Conservation (phyloP, 441 rosid genomes). For the Euphorbia celastroides region DNA sequence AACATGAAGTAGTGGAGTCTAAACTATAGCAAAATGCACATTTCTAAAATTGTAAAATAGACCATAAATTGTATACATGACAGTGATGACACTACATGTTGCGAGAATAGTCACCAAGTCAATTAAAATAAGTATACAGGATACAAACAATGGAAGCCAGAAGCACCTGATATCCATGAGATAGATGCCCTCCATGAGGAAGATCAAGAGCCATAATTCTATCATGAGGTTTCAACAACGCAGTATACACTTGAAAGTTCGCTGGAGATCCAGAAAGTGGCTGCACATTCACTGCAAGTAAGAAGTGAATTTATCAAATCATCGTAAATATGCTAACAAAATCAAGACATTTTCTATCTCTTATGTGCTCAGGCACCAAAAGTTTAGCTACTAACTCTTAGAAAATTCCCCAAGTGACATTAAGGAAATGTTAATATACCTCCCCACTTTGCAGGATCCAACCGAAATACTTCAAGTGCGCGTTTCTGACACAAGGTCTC, state of each 20-base stretch:
- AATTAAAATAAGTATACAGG: background rate
- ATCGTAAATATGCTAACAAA: background rate
- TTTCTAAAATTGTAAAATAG: background rate
- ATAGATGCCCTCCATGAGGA: constrained; percentile 99
- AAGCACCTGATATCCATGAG: constrained; percentile 96
- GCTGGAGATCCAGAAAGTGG: constrained; percentile 45
- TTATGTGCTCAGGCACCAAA: background rate
- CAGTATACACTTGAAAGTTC: constrained; percentile 92
- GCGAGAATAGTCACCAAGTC: background rate
- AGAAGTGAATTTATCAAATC: constrained; percentile 11
- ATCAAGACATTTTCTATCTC: background rate
- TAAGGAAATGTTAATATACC: constrained; percentile 34
- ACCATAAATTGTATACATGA: background rate
- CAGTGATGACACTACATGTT: background rate
- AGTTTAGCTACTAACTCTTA: background rate
- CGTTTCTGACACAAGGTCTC: constrained; percentile 87
- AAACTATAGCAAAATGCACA: background rate
- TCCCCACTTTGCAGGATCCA: constrained; percentile 97
- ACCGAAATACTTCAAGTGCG: constrained; percentile 76
- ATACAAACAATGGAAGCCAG: background rate
- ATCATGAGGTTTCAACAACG: constrained; percentile 83
- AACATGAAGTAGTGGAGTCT: no score
- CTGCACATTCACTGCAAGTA: constrained; percentile 45
- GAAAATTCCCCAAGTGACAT: background rate
- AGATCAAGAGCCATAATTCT: constrained; percentile 99